Conservation (phyloP, 441 rosid species). For the Eruca vesicaria region DNA sequence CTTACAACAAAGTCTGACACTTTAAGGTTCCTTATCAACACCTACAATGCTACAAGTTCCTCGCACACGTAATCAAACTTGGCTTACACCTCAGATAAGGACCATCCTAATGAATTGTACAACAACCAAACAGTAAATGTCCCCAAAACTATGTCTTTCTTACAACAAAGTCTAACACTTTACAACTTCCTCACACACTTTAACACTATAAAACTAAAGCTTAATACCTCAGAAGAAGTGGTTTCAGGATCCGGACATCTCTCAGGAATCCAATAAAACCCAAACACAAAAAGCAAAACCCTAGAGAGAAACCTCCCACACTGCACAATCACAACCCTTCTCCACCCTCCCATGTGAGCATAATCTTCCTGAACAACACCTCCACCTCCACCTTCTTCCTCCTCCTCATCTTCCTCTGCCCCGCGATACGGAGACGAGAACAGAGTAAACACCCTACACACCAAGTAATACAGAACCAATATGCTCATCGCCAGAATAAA, state of each 20-base stretch:
- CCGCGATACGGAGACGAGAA: constrained; percentile 70
- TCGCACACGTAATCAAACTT: background rate
- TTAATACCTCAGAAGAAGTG: constrained; percentile 21
- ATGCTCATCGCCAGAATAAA: constrained; percentile 51
- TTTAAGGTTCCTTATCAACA: constrained; percentile 18
- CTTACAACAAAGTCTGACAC: constrained; percentile 13
- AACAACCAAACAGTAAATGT: constrained; percentile 1
- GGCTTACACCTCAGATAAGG: constrained; percentile 20
- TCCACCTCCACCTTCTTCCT: constrained; percentile 49
- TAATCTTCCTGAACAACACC: constrained; percentile 73
- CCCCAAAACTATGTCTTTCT: background rate
- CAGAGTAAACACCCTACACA: constrained; percentile 78
- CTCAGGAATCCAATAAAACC: constrained; percentile 89
- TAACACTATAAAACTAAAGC: background rate
- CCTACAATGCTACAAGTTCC: background rate
- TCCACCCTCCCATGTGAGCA: constrained; percentile 96
- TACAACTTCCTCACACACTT: background rate
- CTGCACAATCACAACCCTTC: constrained; percentile 61
- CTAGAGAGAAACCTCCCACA: constrained; percentile 74
- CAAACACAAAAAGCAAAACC: constrained; percentile 67
- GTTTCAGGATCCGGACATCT: constrained; percentile 35
- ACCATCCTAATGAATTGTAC: too few relatives aligned
- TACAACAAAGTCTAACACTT: constrained; percentile 15
- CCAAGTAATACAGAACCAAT: constrained; percentile 63
- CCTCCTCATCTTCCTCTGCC: constrained; percentile 79